Percentiles rank a stretch among this genome's conserved stretches.
These are phyloP conservation scores for Rhodotorula sp. DNA, from an alignment of 1,284 basidiomycete genomes.

Conservation along the genomic window DNA sequence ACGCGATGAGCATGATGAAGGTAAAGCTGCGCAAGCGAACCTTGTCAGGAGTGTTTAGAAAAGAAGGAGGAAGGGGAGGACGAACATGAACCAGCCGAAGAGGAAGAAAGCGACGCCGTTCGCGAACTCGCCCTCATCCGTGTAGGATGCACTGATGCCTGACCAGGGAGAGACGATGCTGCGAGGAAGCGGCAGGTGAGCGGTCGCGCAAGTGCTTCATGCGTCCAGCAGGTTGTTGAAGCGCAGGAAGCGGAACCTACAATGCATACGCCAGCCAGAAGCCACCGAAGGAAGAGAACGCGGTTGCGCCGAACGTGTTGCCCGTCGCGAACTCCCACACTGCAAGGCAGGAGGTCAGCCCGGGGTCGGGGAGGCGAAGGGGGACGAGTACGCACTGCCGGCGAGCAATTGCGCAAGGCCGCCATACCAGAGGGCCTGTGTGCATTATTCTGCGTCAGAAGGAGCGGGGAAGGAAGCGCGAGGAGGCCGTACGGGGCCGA, in stretches of 20 bases:
- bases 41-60: not conserved
- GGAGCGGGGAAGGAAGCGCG: not conserved
- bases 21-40: slow-evolving; percentile 69
- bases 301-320: slow-evolving; percentile 64
- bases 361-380: not conserved
- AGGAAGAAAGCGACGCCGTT: slow-evolving; percentile 55
- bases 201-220: no score
- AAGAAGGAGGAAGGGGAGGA: not conserved
- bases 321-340: slow-evolving; percentile 64
- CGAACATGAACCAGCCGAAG: slow-evolving; percentile 25
- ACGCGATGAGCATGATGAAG: slow-evolving; percentile 58
- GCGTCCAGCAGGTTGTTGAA: no score
- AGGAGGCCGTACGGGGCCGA: slow-evolving; percentile 75
- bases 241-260: not conserved
- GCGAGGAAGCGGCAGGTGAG: not conserved
- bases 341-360: not conserved
- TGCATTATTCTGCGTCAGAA: not conserved
- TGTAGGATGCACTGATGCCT: slow-evolving; percentile 57
- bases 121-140: slow-evolving; percentile 55
- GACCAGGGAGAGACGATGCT: slow-evolving; percentile 50
- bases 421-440: not conserved
- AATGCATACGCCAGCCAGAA: slow-evolving; percentile 33
- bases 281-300: slow-evolving; percentile 49
- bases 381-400: not conserved
- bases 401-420: not conserved